Evolutionary conservation across 352 stramenopile genomes (phyloP), one percentile per base, ranked within the genome.

Genomic region (Globisporangium splendens): DNA sequence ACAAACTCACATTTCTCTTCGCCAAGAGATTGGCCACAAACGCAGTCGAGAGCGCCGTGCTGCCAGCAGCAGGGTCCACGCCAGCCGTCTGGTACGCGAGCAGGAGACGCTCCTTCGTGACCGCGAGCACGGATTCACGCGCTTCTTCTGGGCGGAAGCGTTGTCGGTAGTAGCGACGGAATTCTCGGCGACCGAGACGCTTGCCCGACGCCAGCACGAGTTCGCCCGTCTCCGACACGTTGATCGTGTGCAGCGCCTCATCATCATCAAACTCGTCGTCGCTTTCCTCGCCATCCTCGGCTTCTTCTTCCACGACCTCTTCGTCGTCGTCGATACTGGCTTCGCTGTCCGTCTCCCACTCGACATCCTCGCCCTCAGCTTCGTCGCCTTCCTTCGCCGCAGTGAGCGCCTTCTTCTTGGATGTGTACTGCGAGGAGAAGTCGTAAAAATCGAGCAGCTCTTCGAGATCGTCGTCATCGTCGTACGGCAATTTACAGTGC

Each of bases 401-500:
- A 44, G 39, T n/a, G 39, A 44, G 39, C 2, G 39, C 39, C 42
- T 72, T 70, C 54, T 65, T 65, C 15, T 42, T 42, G 7, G 61
- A 65, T 21, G 53, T 62, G 66, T 96, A 95, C 64, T 94, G 90
- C 24, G 77, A 43, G 44, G 83, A 89, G 69, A 96, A 97, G 68
- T 97, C 83, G 65, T 97, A 97, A 56, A 96, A 97, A 28, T 94
- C 80, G 11, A 95, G 59, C 53, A 91, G 79, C 63, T 97, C 91
- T 8, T 96, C 83, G 54, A 96, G 59, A 60, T 97, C 89, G 44
- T 93, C 86, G 53, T 86, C 74, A 18, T 96, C 84, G 54, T 97
- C 89, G 64, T 97, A 98, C 49, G 77, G 72, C 13, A 98, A 70
- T 65, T 96, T 96, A 62, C 91, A 97, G 67, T 98, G 92, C 42